A percentile compares a stretch with the other conserved stretches of the same genome.
Conservation (phyloP, 768 basidiomycete species). For the Pseudohyphozyma bogoriensis region DNA sequence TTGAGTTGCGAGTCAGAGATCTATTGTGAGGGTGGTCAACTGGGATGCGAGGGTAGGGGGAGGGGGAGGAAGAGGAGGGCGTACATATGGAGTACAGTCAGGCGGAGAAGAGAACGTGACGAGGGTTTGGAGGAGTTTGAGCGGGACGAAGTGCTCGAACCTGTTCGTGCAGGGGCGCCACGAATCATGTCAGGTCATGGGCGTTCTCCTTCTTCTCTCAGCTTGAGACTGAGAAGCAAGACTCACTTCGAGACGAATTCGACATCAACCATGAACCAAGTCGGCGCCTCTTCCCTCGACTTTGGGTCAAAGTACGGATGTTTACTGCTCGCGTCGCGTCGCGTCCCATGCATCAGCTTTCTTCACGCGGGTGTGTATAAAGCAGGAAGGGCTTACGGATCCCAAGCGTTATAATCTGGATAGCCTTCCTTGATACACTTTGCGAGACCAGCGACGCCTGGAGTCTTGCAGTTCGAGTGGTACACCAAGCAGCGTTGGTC, state of each 20-base stretch:
- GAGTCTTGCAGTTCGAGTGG: slow-evolving; percentile 70
- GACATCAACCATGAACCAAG: slow-evolving; percentile 67
- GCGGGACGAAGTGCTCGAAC: slow-evolving; percentile 62
- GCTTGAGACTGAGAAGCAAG: no score
- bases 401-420: slow-evolving; percentile 58
- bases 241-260: slow-evolving; percentile 43
- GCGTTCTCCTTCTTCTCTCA: no score
- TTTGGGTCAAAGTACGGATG: slow-evolving; percentile 44
- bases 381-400: slow-evolving; percentile 32
- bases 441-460: slow-evolving; percentile 72
- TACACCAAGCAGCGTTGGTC: slow-evolving; percentile 45
- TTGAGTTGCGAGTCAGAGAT: slow-evolving; percentile 12
- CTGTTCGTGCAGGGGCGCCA: no score
- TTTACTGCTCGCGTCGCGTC: background rate
- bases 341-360: background rate
- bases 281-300: slow-evolving; percentile 61
- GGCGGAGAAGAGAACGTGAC: slow-evolving; percentile 39
- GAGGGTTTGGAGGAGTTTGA: slow-evolving; percentile 61
- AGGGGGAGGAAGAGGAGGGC: no score
- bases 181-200: no score
- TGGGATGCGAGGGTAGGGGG: slow-evolving; percentile 10
- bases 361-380: no score
- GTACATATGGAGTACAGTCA: slow-evolving; percentile 11
- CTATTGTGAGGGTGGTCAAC: slow-evolving; percentile 16
- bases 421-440: slow-evolving; percentile 77